Evolutionary conservation across 2,329 filamentous ascomycete genomes (phyloP).

Genomic region (Colletotrichum sidae): DNA sequence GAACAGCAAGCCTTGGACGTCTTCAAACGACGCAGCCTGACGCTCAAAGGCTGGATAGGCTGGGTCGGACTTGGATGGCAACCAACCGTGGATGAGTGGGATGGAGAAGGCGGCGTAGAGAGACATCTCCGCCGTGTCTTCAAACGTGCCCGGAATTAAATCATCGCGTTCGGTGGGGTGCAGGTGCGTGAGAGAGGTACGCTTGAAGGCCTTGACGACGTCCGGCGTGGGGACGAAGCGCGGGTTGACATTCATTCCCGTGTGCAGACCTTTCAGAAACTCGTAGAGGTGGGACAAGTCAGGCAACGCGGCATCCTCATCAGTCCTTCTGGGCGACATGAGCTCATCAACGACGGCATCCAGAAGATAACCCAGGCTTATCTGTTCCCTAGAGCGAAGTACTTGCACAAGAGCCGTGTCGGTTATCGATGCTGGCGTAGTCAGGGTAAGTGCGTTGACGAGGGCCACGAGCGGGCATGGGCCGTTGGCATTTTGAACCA

Average conservation of each 20-base stretch:
- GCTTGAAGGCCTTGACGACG: conserved; percentile 59
- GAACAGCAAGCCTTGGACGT: conserved; percentile 90
- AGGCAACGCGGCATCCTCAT: conserved; percentile 74
- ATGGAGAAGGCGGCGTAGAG: conserved; percentile 91
- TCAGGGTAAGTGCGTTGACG: conserved; percentile 90
- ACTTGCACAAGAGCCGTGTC: conserved; percentile 82
- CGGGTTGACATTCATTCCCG: conserved; percentile 98
- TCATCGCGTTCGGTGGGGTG: conserved; percentile 62
- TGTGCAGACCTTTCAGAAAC: conserved; percentile 90
- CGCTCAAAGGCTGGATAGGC: conserved; percentile 78
- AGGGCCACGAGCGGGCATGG: conserved; percentile 93
- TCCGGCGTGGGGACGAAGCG: conserved; percentile 76
- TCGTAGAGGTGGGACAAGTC: conserved; percentile 89
- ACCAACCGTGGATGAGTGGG: conserved; percentile 92
- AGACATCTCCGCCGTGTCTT: conserved; percentile 88
- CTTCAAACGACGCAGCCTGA: conserved; percentile 87
- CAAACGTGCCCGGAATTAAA: conserved; percentile 78
- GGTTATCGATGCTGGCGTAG: conserved; percentile 72
- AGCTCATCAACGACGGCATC: conserved; percentile 95
- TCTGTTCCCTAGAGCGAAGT: conserved; percentile 83
- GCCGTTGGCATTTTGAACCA: conserved; percentile 94
- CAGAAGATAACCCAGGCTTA: conserved; percentile 86
- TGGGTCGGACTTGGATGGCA: conserved; percentile 75
- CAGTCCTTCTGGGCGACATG: conserved; percentile 79
- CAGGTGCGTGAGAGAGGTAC: conserved; percentile 64